A percentile compares a stretch with the other conserved stretches of the same genome.
phyloP scores from a whole-genome alignment of 768 basidiomycete species.

The Termitomyces sp. region DNA sequence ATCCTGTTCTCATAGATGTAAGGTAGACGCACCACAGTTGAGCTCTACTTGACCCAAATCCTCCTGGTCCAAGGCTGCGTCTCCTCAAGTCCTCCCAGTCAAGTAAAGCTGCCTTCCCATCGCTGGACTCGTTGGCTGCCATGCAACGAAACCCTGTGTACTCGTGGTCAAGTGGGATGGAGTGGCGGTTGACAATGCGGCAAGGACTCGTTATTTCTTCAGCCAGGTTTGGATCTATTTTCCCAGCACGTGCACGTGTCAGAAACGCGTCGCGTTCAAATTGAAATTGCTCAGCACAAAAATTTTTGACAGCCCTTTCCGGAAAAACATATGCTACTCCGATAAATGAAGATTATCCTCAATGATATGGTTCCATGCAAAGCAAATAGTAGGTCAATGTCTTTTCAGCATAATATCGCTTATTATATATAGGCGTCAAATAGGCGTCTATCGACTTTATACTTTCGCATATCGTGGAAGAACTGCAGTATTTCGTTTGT shows the following conservation, averaged over 20 bases:
- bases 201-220: not conserved
- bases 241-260: not conserved
- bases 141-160: not conserved
- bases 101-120: not conserved
- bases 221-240: not conserved
- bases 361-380: too few relatives aligned
- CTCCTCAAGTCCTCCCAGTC: conserved; percentile 7
- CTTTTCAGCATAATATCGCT: too few relatives aligned
- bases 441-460: too few relatives aligned
- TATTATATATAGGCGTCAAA: too few relatives aligned
- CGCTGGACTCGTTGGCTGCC: not conserved
- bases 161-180: not conserved
- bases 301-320: too few relatives aligned
- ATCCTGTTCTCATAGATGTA: not conserved
- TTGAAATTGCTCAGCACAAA: too few relatives aligned
- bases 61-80: conserved; percentile 52
- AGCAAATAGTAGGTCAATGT: too few relatives aligned
- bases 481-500: too few relatives aligned
- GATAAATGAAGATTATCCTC: too few relatives aligned
- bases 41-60: conserved; percentile 56
- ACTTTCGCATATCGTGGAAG: too few relatives aligned
- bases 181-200: not conserved
- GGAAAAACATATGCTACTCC: too few relatives aligned
- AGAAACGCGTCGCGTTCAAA: not conserved
- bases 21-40: conserved; percentile 49